These are phyloP conservation scores for Diaporthe sp. DNA, from an alignment of 2,329 filamentous ascomycete genomes.

Conservation along the genomic window DNA sequence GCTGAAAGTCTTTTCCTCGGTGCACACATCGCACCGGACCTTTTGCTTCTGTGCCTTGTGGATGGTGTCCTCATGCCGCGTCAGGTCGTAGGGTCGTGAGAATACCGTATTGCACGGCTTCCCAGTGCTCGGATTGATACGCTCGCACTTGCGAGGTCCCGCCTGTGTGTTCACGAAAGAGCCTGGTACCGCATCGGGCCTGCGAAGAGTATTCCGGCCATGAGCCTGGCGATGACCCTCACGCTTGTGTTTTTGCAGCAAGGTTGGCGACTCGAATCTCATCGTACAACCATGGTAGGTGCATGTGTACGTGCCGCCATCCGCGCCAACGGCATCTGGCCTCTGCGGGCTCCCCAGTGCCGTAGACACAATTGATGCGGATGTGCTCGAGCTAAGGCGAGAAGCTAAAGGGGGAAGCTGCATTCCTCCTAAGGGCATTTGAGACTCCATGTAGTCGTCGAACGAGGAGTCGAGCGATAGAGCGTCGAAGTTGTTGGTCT, in stretches of 20 bases:
- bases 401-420: conserved; percentile 52
- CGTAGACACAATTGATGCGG: conserved; percentile 46
- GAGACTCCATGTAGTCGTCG: conserved; percentile 46
- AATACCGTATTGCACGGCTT: too few species aligned
- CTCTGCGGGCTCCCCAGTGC: conserved; percentile 51
- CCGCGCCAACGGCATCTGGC: conserved; percentile 75
- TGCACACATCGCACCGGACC: conserved; percentile 91
- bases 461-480: too few species aligned
- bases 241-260: too few species aligned
- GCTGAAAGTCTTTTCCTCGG: conserved; percentile 97
- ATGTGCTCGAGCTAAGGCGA: conserved; percentile 56
- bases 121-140: conserved; percentile 95
- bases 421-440: conserved; percentile 47
- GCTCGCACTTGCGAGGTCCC: conserved; percentile 91
- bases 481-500: conserved; percentile 40
- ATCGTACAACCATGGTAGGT: conserved; percentile 94
- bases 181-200: conserved; percentile 55
- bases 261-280: too few species aligned
- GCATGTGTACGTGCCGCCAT: conserved; percentile 93
- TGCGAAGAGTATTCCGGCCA: conserved; percentile 53
- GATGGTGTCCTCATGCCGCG: conserved; percentile 95
- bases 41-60: conserved; percentile 96
- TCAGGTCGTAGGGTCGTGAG: too few species aligned
- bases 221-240: conserved; percentile 88
- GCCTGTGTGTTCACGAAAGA: conserved; percentile 83